A percentile compares a stretch with the other conserved stretches of the same genome.
Conservation (phyloP, 148 eudicot genomes). For the Rhododendron ovatum region DNA sequence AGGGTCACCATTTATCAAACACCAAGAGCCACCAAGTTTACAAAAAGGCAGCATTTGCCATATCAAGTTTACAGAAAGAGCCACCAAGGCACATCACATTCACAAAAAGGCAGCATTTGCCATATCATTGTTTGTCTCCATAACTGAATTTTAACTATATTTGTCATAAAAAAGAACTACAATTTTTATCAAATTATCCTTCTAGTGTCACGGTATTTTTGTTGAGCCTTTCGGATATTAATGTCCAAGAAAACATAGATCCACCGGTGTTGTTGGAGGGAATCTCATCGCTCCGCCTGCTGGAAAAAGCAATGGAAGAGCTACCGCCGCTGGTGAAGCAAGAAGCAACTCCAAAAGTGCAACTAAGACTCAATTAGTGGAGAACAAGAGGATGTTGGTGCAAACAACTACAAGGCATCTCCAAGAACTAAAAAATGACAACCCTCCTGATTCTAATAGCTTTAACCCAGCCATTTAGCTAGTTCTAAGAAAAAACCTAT, state of each 20-base stretch:
- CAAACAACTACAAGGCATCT: conserved; percentile 7
- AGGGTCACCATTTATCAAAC: no score
- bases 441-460: not conserved
- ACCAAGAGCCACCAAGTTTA: no score
- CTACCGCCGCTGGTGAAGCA: not conserved
- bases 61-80: no score
- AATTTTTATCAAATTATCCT: no score
- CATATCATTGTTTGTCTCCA: no score
- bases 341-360: not conserved
- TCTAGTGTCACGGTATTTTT: no score
- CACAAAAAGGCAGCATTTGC: no score
- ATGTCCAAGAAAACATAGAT: not conserved
- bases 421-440: conserved; percentile 10
- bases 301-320: not conserved
- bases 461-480: not conserved
- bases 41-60: no score
- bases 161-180: no score
- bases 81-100: no score
- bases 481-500: not conserved
- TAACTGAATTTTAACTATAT: no score
- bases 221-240: not conserved
- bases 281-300: no score
- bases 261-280: not conserved
- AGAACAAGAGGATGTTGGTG: not conserved
- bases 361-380: not conserved